phyloP scores from a whole-genome alignment of 805 yeast genomes.

The Ogataea paradorogensis region DNA sequence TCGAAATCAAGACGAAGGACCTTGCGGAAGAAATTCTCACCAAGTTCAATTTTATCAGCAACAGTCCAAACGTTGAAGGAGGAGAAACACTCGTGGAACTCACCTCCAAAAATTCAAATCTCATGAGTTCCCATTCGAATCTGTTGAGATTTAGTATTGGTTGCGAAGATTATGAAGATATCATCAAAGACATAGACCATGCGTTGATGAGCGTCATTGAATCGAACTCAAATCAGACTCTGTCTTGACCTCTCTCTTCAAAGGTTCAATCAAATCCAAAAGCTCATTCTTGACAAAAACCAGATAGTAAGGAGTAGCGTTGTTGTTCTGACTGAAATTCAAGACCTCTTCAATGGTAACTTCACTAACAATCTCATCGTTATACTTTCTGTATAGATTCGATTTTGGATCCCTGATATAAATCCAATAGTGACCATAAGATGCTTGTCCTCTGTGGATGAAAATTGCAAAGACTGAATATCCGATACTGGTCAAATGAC shows the following conservation, averaged over 20 bases:
- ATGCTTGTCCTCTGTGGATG: constrained; percentile 93
- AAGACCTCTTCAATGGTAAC: constrained; percentile 65
- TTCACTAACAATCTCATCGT: constrained; percentile 91
- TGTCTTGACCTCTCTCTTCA: constrained; percentile 45
- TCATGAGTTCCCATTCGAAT: constrained; percentile 23
- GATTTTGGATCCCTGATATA: constrained; percentile 76
- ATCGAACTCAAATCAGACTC: not conserved
- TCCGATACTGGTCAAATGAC: constrained; percentile 57
- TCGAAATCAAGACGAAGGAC: constrained; percentile 35
- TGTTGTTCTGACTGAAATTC: constrained; percentile 63
- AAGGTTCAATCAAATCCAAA: constrained; percentile 59
- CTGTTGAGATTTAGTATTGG: constrained; percentile 52
- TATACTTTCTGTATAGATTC: constrained; percentile 79
- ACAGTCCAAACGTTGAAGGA: constrained; percentile 44
- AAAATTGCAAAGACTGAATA: constrained; percentile 88
- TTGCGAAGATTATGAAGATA: constrained; percentile 49
- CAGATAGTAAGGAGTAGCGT: constrained; percentile 92
- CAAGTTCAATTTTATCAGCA: constrained; percentile 46
- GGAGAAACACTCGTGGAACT: constrained; percentile 55
- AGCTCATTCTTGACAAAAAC: constrained; percentile 73
- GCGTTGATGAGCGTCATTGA: constrained; percentile 33
- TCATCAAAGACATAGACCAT: constrained; percentile 44
- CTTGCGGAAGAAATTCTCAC: constrained; percentile 41
- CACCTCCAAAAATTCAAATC: constrained; percentile 35
- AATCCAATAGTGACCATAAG: constrained; percentile 96